Percentiles rank a stretch among this genome's conserved stretches.
Conservation (phyloP, 192 early-diverging fungal genomes). For the Backusella luteola region DNA sequence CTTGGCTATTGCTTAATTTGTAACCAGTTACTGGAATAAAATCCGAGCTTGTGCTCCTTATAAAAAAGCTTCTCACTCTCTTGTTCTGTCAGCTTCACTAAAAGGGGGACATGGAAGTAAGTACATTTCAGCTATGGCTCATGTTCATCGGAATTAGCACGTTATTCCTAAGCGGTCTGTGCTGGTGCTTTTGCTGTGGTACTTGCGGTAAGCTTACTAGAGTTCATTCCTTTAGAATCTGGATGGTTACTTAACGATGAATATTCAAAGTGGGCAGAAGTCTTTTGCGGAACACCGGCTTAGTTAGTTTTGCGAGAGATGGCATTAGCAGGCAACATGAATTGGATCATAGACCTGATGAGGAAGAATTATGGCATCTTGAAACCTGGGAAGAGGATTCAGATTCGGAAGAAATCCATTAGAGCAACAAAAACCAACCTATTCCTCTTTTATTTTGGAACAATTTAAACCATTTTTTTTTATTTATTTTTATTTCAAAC, state of each 20-base stretch:
- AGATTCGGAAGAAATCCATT: neutral
- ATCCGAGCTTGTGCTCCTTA: no score
- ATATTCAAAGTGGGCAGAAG: conserved; percentile 11
- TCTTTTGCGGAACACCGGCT: conserved; percentile 8
- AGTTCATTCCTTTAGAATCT: neutral
- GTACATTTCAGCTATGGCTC: conserved; percentile 9
- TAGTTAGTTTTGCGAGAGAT: neutral
- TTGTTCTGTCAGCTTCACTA: no score
- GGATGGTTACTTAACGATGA: neutral
- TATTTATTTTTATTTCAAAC: neutral
- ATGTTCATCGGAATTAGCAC: neutral
- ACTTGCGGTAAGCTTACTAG: conserved; percentile 20
- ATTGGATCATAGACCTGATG: neutral
- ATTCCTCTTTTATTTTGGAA: no score
- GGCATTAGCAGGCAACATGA: neutral
- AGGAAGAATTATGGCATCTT: conserved; percentile 14
- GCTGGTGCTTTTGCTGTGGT: conserved; percentile 33
- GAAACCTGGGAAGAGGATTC: conserved; percentile 1
- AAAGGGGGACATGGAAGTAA: conserved; percentile 9
- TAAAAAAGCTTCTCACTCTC: no score
- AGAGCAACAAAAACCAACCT: neutral
- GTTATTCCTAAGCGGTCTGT: conserved; percentile 18
- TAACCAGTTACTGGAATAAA: no score
- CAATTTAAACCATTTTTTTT: neutral
- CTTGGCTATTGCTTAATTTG: no score